A percentile compares a stretch with the other conserved stretches of the same genome.
These are phyloP conservation scores for Ogataea trehaloabstinens DNA, from an alignment of 805 yeast species.

Conservation along the genomic window DNA sequence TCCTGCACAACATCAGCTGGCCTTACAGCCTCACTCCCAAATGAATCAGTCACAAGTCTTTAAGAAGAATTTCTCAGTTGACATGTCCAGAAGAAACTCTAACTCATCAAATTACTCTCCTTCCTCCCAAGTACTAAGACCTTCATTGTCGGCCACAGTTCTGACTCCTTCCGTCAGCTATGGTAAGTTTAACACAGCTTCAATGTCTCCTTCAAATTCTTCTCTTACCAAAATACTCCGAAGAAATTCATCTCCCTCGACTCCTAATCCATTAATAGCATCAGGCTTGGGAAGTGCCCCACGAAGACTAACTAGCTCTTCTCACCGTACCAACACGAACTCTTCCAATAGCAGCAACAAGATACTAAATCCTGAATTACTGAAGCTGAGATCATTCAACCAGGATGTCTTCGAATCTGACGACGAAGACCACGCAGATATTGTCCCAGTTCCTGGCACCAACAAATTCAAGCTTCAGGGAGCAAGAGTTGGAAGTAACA, in stretches of 20 bases:
- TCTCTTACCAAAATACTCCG: slow-evolving; percentile 17
- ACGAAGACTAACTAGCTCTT: slow-evolving; percentile 14
- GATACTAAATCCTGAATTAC: slow-evolving; percentile 24
- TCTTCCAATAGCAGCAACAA: slow-evolving; percentile 13
- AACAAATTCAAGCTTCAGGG: slow-evolving; percentile 4
- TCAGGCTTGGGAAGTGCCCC: slow-evolving; percentile 8
- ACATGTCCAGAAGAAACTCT: slow-evolving; percentile 18
- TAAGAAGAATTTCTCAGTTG: slow-evolving; percentile 16
- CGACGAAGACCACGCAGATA: slow-evolving; percentile 30
- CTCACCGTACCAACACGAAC: slow-evolving; percentile 18
- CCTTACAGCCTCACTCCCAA: slow-evolving; percentile 6
- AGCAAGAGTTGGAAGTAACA: slow-evolving; percentile 1
- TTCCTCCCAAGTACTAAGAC: slow-evolving; percentile 20
- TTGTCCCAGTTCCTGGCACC: slow-evolving; percentile 9
- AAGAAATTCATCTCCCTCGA: slow-evolving; percentile 17
- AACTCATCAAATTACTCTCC: slow-evolving; percentile 25
- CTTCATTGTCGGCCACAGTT: slow-evolving; percentile 17
- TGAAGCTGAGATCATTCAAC: slow-evolving; percentile 30
- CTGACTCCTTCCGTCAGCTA: slow-evolving; percentile 26
- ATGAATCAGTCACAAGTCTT: slow-evolving; percentile 8
- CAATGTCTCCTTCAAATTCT: slow-evolving; percentile 20
- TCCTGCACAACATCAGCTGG: slow-evolving; percentile 9
- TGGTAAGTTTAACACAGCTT: slow-evolving; percentile 17
- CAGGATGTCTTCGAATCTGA: slow-evolving; percentile 34
- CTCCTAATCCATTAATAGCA: slow-evolving; percentile 9